These are phyloP conservation scores for Calonectria crousiana DNA, from an alignment of 2,329 filamentous ascomycete genomes.

Conservation along the genomic window DNA sequence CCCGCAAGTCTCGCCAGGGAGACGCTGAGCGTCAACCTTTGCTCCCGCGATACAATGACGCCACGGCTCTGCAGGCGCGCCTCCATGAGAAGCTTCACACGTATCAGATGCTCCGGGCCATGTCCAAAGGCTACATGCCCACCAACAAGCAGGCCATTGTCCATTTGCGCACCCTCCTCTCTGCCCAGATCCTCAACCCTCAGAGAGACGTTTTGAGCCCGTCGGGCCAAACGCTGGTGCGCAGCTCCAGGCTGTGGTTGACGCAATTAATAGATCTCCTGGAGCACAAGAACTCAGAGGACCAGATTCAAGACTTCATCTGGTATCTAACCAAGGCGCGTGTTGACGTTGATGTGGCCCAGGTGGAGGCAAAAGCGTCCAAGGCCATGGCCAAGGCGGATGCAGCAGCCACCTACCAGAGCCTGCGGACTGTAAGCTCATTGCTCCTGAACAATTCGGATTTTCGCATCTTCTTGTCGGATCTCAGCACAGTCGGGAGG, in stretches of 20 bases:
- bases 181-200: constrained; percentile 82
- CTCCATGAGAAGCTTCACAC: constrained; percentile 92
- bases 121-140: constrained; percentile 90
- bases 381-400: constrained; percentile 50
- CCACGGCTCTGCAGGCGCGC: constrained; percentile 80
- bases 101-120: constrained; percentile 89
- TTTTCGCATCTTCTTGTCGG: constrained; percentile 87
- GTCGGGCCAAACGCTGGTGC: constrained; percentile 79
- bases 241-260: constrained; percentile 79
- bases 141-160: constrained; percentile 86
- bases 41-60: constrained; percentile 85
- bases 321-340: constrained; percentile 86
- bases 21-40: constrained; percentile 80
- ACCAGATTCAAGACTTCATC: constrained; percentile 92
- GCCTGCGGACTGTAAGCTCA: constrained; percentile 84
- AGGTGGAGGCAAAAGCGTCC: constrained; percentile 44
- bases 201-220: constrained; percentile 77
- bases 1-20: constrained; percentile 57
- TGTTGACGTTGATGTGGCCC: constrained; percentile 56
- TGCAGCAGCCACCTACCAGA: constrained; percentile 71
- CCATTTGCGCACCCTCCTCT: constrained; percentile 83
- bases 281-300: constrained; percentile 82
- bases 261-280: constrained; percentile 85
- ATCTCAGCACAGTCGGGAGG: constrained; percentile 81
- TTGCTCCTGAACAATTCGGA: constrained; percentile 92